Evolutionary conservation across 2,329 filamentous ascomycete genomes (phyloP), one percentile per base, ranked within the genome.

Genomic region (Aureobasidium melanogenum): DNA sequence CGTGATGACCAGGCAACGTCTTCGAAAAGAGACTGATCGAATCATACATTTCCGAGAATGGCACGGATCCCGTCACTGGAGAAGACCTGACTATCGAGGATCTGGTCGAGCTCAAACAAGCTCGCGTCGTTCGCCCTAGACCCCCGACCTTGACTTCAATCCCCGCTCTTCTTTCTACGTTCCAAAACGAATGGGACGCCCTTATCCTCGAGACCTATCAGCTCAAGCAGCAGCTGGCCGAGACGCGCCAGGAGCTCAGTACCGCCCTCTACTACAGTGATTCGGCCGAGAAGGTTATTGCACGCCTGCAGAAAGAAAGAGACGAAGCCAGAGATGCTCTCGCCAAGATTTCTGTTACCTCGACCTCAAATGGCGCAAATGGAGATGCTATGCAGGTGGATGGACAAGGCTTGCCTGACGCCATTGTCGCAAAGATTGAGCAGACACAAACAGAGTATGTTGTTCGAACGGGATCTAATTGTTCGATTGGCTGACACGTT

Each of bases 121-220:
- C 88, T 67, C 87, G 88, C 76, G 83, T 91, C 68, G 90, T 97
- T 64, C 88, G 89, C 68, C 93, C 94, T 55, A 85, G 94, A 70
- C 92, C 94, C 62, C 93, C 94, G 34, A 92, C 91, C 36, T 85
- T 97, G 69, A 97, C 94, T 60, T 99, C 94, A 39, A 96, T 99
- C 71, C 94, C 94, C 24, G 91, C 94, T 19, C 84, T 99, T 61
- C 88, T 99, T 61, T 88, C 90, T 54, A 88, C 92, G 41, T 97
- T 99, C 74, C 94, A 99, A 74, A 96, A 96, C 74, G 94, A 99
- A 80, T 99, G 94, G 94, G 94, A 99, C 73, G 88, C 92, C 9
- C 79, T 97, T 47, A 90, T 93, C 14, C 80, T 97, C 38, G 94
- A 99, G 77, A 89, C 91, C 55, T 97, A 91, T 74, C 94, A 90